Evolutionary conservation across 805 yeast genomes (phyloP).

Genomic region (Candida insectorum): DNA sequence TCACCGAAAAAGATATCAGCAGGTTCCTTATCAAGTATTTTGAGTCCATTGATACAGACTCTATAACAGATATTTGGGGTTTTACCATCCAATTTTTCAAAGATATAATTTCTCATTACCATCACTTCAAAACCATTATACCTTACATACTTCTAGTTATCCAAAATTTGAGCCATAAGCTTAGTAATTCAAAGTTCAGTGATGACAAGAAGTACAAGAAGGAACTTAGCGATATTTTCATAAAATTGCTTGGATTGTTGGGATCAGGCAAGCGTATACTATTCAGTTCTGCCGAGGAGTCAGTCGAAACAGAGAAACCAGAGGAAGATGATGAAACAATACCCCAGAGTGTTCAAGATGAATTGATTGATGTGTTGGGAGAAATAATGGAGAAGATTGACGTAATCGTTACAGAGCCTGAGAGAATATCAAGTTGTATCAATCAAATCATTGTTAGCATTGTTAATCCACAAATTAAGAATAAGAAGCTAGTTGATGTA

Average conservation of each 20-base stretch:
- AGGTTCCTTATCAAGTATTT: conserved; percentile 53
- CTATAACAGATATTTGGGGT: conserved; percentile 75
- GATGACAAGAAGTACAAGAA: conserved; percentile 62
- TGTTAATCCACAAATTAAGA: conserved; percentile 51
- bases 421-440: conserved; percentile 32
- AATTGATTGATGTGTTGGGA: conserved; percentile 34
- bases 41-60: conserved; percentile 66
- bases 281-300: conserved; percentile 7
- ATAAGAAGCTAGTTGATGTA: conserved; percentile 35
- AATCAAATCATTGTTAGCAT: conserved; percentile 52
- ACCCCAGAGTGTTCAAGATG: conserved; percentile 34
- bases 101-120: conserved; percentile 49
- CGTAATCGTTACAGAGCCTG: conserved; percentile 52
- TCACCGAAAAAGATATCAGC: conserved; percentile 45
- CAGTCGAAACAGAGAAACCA: conserved; percentile 2
- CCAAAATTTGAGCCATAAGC: conserved; percentile 51
- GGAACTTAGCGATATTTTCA: conserved; percentile 39
- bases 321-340: conserved; percentile 3
- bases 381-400: conserved; percentile 36
- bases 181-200: conserved; percentile 58
- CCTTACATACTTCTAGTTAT: conserved; percentile 54
- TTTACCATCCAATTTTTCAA: conserved; percentile 56
- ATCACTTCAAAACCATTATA: conserved; percentile 46
- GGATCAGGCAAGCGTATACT: conserved; percentile 12
- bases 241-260: conserved; percentile 21